Base-by-base conservation (phyloP, 371 early-diverging fungal genomes). In the Catenaria anguillulae region DNA sequence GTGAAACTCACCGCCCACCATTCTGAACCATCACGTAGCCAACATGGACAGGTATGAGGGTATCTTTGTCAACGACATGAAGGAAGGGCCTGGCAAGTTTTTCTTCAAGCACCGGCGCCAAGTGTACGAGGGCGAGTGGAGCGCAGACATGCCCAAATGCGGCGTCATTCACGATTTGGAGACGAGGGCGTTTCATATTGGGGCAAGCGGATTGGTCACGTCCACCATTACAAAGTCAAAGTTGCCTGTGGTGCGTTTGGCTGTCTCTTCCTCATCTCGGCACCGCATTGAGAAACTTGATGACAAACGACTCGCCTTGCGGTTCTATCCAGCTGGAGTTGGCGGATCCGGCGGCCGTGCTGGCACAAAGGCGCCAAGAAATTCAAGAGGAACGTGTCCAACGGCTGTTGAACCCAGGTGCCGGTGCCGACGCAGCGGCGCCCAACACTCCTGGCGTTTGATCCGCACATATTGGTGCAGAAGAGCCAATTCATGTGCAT, bases 21-120 rank as follows among this genome's bases (percentile, higher is more conserved):
- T n/a, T n/a, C n/a, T n/a, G n/a, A n/a, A n/a, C n/a, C n/a, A 40
- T 40, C 21, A 10, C 21, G 21, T 56, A 76, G 77, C 70, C 6
- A 74, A 75, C 62, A 76, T 75, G 6, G 77, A 79, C 60, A 65
- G 79, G 5, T 79, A 77, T 60, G 78, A 78, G 61, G 80, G 80
- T 12, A 77, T 72, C 65, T 79, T 73, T 70, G 60, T 78, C 59
- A 68, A 75, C 52, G 76, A 78, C 63, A 50, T 64, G 56, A 79
- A 79, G 58, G 80, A 79, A 63, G 80, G 80, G 0, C 79, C 77
- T 10, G 80, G 80, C 26, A 68, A 68, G 45, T 79, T 71, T 58
- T 71, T 75, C 34, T 79, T 75, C 63, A 64, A 71, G 52, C 61
- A 61, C 24, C 75, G 75, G 48, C 62, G 77, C 40, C 78, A 77